phyloP scores from a whole-genome alignment of 140 eudicot genomes.

The Stevia rebaudiana region DNA sequence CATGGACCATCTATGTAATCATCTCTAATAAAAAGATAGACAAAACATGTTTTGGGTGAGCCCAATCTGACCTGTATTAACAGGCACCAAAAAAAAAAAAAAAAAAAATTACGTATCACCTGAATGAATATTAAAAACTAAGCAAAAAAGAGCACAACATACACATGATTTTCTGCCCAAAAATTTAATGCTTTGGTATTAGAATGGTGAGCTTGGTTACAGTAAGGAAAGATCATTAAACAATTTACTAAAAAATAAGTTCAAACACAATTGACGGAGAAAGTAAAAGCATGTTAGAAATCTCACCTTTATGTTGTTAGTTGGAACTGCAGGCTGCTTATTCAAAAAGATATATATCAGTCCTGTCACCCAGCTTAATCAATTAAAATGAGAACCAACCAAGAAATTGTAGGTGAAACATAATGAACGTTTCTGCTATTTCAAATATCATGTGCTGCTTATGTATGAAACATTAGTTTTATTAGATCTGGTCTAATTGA shows the following conservation, averaged over 20 bases:
- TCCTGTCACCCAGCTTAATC: slow-evolving; percentile 55
- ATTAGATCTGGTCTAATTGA: neutral
- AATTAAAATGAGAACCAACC: slow-evolving; percentile 41
- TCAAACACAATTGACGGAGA: slow-evolving; percentile 4
- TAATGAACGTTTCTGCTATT: neutral
- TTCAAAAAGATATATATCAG: slow-evolving; percentile 48
- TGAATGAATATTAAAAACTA: too few relatives aligned
- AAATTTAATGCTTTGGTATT: too few relatives aligned
- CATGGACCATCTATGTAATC: too few relatives aligned
- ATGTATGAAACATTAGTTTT: neutral
- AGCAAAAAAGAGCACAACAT: too few relatives aligned
- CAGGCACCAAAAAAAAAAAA: too few relatives aligned
- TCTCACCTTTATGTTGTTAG: slow-evolving; percentile 62
- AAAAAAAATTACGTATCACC: too few relatives aligned
- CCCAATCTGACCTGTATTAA: too few relatives aligned
- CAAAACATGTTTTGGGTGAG: too few relatives aligned
- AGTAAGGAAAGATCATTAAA: neutral
- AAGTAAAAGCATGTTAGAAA: slow-evolving; percentile 17
- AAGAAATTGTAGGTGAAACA: slow-evolving; percentile 18
- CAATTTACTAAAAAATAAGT: neutral
- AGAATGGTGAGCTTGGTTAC: too few relatives aligned
- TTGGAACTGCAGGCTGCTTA: slow-evolving; percentile 66
- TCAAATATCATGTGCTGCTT: slow-evolving; percentile 15
- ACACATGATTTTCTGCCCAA: too few relatives aligned
- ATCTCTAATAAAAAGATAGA: too few relatives aligned